Conservation (phyloP, 345 rosid species). For the Nephelium lappaceum region DNA sequence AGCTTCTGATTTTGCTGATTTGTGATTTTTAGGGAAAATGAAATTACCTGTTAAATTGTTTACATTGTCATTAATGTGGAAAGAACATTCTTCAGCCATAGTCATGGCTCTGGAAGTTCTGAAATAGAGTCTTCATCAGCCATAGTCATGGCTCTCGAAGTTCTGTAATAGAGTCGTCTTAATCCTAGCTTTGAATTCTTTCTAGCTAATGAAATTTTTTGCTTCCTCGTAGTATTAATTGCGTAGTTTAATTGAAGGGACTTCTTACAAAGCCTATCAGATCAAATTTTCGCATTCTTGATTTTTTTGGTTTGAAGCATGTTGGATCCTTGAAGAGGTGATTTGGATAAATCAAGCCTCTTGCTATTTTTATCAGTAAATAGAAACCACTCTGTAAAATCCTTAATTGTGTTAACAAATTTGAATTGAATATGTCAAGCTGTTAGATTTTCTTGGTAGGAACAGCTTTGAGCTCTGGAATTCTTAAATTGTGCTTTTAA, state of each 20-base stretch:
- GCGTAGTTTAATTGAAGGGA: not conserved
- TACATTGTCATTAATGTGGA: not conserved
- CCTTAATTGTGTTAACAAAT: not conserved
- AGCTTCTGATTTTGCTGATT: not conserved
- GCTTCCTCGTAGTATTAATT: not conserved
- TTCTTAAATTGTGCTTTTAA: slow-evolving; percentile 1
- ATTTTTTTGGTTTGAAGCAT: not conserved
- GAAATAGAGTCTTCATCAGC: not conserved
- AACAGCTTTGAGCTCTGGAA: not conserved
- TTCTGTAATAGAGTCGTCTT: not conserved
- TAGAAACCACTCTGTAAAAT: not conserved
- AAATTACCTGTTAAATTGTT: not conserved
- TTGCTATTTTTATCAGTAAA: not conserved
- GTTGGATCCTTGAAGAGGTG: not conserved
- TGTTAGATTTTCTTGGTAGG: too few species aligned
- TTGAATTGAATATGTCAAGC: too few species aligned
- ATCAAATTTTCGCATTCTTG: not conserved
- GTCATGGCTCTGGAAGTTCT: not conserved
- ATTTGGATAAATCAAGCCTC: not conserved
- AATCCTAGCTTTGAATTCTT: not conserved
- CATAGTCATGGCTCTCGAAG: not conserved
- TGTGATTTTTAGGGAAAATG: not conserved
- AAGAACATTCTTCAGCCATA: not conserved
- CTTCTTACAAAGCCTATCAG: not conserved
- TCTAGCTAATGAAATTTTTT: not conserved